Percentiles rank a stretch among this genome's conserved stretches.
phyloP scores from a whole-genome alignment of 331 rosid genomes.

The Phaseolus coccineus region DNA sequence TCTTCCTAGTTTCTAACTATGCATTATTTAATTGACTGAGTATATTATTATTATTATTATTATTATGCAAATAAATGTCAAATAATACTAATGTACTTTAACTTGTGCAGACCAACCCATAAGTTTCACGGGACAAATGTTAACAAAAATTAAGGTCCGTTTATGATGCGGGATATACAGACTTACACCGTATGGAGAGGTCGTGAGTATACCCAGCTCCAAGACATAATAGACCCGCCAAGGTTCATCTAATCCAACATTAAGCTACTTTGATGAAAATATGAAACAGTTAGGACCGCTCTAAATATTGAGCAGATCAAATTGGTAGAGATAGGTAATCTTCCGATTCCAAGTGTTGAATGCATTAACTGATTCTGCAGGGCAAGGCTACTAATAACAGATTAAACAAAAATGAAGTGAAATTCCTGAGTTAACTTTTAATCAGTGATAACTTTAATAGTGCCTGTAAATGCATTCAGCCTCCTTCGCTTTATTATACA shows the following conservation, averaged over 20 bases:
- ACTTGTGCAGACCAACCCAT: no score
- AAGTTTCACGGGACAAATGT: no score
- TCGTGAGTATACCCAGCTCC: no score
- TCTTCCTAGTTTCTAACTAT: no score
- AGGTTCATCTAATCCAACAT: background rate
- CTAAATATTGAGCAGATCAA: background rate
- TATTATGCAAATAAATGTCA: background rate
- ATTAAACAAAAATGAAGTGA: background rate
- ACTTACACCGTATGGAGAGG: no score
- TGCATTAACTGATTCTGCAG: conserved; percentile 13
- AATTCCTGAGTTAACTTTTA: background rate
- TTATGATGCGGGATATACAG: no score
- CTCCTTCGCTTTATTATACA: conserved; percentile 37
- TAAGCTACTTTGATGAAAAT: background rate
- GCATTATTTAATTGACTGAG: no score
- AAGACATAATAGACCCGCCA: background rate
- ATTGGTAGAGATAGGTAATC: background rate
- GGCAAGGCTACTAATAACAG: background rate
- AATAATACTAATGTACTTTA: no score
- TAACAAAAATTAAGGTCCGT: no score
- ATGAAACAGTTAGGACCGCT: background rate
- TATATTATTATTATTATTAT: no score
- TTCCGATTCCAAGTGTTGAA: background rate
- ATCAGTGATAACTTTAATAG: conserved; percentile 7
- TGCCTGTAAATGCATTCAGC: conserved; percentile 17